Conservation (phyloP, 305 asterid species). For the Fraxinus xanthoxyloides region DNA sequence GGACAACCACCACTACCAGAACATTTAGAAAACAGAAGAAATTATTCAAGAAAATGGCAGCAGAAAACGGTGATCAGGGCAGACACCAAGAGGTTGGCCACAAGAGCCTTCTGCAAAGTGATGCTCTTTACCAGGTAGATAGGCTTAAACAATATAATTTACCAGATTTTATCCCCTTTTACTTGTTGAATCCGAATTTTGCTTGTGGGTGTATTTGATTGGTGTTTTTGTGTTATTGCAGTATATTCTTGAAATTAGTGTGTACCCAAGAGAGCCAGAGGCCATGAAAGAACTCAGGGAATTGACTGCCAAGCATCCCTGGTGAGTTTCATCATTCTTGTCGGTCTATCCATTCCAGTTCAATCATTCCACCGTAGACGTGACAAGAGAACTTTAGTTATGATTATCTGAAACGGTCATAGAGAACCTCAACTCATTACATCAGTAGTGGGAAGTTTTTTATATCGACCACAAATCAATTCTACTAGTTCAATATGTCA, state of each 20-base stretch:
- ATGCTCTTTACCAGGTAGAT: conserved; percentile 65
- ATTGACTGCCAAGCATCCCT: conserved; percentile 82
- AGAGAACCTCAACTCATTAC: too few species aligned
- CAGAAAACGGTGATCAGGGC: conserved; percentile 37
- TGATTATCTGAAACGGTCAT: too few species aligned
- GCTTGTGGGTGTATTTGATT: not conserved
- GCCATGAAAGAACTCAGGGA: conserved; percentile 88
- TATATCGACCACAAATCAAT: too few species aligned
- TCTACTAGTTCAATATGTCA: not conserved
- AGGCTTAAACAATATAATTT: not conserved
- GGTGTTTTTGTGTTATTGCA: conserved; percentile 13
- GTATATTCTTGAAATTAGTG: conserved; percentile 87
- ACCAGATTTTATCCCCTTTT: not conserved
- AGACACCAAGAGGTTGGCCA: conserved; percentile 68
- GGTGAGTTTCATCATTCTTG: conserved; percentile 33
- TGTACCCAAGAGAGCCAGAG: conserved; percentile 79
- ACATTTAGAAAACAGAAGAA: not conserved
- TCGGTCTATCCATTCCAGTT: not conserved
- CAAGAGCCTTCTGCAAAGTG: conserved; percentile 74
- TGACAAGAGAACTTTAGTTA: too few species aligned
- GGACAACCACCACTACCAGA: not conserved
- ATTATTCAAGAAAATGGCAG: conserved; percentile 30
- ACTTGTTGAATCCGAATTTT: not conserved
- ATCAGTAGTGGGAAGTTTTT: not conserved
- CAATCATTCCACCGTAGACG: not conserved